These are phyloP conservation scores for Wickerhamiella azyma DNA, from an alignment of 805 yeast genomes.

Conservation along the genomic window DNA sequence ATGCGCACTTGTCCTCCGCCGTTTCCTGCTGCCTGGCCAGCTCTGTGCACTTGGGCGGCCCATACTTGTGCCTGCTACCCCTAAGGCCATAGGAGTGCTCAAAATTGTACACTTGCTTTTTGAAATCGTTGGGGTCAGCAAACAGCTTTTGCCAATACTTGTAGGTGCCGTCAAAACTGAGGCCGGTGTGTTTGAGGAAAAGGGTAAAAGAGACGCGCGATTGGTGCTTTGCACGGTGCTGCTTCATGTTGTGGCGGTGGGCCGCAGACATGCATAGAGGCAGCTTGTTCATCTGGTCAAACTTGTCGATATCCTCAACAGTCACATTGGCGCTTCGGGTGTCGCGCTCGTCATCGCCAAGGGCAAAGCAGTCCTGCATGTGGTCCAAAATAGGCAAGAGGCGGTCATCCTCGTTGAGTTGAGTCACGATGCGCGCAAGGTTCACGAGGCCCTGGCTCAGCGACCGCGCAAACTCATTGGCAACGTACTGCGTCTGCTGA, in stretches of 20 bases:
- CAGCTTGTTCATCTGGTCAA: conserved; percentile 45
- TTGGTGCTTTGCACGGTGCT: conserved; percentile 63
- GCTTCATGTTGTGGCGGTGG: conserved; percentile 42
- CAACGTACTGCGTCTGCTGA: conserved; percentile 56
- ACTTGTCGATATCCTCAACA: conserved; percentile 43
- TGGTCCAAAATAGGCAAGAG: conserved; percentile 72
- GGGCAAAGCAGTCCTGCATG: conserved; percentile 49
- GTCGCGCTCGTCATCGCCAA: conserved; percentile 9
- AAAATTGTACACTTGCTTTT: conserved; percentile 60
- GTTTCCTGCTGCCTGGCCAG: conserved; percentile 65
- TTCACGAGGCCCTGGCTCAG: conserved; percentile 40
- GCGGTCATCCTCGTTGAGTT: conserved; percentile 85
- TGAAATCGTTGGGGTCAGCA: conserved; percentile 47
- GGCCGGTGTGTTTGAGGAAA: conserved; percentile 81
- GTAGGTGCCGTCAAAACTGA: conserved; percentile 74
- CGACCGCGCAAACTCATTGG: conserved; percentile 49
- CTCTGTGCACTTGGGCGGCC: conserved; percentile 73
- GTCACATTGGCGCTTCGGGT: conserved; percentile 35
- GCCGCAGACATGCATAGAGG: conserved; percentile 71
- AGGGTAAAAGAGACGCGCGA: conserved; percentile 79
- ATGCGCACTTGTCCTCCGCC: conserved; percentile 58
- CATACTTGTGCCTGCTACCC: conserved; percentile 75
- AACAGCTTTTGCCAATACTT: conserved; percentile 73
- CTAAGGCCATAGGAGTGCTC: conserved; percentile 85
- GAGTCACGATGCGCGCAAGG: conserved; percentile 67